phyloP scores from a whole-genome alignment of 1,284 basidiomycete genomes.

The Ceratobasidium sp. region DNA sequence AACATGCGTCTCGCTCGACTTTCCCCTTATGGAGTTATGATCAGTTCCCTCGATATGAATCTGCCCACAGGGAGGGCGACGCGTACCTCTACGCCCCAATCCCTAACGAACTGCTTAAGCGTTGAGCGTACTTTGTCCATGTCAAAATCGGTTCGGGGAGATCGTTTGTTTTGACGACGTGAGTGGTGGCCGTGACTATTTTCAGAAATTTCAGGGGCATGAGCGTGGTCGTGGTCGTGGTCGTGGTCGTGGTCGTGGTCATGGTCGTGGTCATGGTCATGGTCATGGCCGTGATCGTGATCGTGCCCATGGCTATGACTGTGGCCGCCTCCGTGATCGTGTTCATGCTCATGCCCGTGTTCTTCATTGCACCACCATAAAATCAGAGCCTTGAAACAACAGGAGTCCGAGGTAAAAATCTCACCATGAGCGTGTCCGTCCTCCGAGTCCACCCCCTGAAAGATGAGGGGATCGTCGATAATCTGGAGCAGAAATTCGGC shows the following conservation, averaged over 20 bases:
- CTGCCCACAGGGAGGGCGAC: not conserved
- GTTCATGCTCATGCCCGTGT: constrained; percentile 40
- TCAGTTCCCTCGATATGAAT: not conserved
- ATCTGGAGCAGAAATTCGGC: constrained; percentile 73
- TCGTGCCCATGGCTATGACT: constrained; percentile 51
- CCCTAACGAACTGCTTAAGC: constrained; percentile 88
- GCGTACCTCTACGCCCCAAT: constrained; percentile 83
- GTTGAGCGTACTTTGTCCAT: constrained; percentile 91
- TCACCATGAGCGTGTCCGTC: constrained; percentile 28
- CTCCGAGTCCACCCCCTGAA: constrained; percentile 55
- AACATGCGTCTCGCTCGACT: constrained; percentile 78
- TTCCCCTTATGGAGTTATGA: constrained; percentile 64
- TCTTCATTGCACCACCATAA: not conserved
- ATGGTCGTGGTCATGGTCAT: constrained; percentile 50
- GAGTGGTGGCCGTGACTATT: constrained; percentile 48
- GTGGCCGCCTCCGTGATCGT: constrained; percentile 14
- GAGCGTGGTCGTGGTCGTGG: constrained; percentile 47
- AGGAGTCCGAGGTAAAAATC: not conserved
- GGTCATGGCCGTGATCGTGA: constrained; percentile 6
- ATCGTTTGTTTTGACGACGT: constrained; percentile 49
- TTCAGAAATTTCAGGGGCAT: constrained; percentile 28
- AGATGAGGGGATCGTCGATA: constrained; percentile 76
- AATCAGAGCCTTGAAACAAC: not conserved
- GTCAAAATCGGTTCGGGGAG: constrained; percentile 63
- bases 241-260: constrained; percentile 38